Evolutionary conservation across 106 monocot species (phyloP), one percentile per base, ranked within the genome.

Genomic region (Phalaenopsis equestris): DNA sequence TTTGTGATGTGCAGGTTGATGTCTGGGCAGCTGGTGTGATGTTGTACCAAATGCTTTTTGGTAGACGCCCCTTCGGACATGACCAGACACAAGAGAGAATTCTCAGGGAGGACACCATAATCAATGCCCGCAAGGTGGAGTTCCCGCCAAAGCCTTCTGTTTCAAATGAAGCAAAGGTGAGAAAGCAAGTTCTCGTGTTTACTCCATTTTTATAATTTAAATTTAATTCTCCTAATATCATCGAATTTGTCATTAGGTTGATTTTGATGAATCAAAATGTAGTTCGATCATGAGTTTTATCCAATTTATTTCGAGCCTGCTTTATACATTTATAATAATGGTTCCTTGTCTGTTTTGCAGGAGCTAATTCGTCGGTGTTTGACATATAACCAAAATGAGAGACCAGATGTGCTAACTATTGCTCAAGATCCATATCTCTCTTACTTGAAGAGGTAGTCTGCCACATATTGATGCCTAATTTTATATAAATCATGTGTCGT

Each of bases 11-110:
- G 58, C 81, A 99, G 98, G 94, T 99, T 39, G 98, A 99, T 85
- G 98, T 99, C n/a, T 99, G 98, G 98, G 92, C 98, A 39, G 93
- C 91, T 58, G 98, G 98, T 23, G 86, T 99, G 8, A 91, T 99
- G 61, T 82, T 99, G 46, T 99, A 99, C 83, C 98, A 99, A 84
- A 99, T 99, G 98, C 91, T 99, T 9, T 99, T 94, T 82, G 98
- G 94, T 61, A 92, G 75, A 67, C 88, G 98, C 0, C 98, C 98
- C 15, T 99, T 99, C 87, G 98, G 98, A 38, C 98, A 99, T 85
- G 98, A 95, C 67, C 94, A 99, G 82, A 88, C 91, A 38, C 98
- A 99, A 72, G 98, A 95, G 88, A 94, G 94, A 80, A 99, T 99
- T 79, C 94, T 99, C 21, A 87, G 98, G 15, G 98, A 99, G 86